Percentiles rank a stretch among this genome's conserved stretches.
phyloP scores from a whole-genome alignment of 148 eudicot species.

The Camellia japonica region DNA sequence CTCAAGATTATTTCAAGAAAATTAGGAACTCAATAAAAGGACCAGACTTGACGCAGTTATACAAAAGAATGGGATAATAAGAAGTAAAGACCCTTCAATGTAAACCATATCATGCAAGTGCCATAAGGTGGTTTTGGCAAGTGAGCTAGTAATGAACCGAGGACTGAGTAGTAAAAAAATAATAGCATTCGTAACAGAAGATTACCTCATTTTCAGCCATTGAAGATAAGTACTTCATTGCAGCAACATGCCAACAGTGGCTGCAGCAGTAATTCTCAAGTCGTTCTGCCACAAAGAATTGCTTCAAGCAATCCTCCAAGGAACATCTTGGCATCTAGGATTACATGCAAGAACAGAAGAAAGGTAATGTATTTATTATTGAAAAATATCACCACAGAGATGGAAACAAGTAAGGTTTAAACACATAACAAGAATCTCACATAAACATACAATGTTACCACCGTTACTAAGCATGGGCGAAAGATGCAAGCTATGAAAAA shows the following conservation, averaged over 20 bases:
- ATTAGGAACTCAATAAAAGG: neutral
- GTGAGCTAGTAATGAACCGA: neutral
- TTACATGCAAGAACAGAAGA: slow-evolving; percentile 1
- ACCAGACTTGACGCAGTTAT: neutral
- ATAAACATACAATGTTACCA: slow-evolving; percentile 49
- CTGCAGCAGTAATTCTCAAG: slow-evolving; percentile 71
- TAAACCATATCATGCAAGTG: neutral
- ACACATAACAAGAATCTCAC: neutral
- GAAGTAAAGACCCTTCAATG: neutral
- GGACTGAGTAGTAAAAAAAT: neutral
- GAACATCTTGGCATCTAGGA: slow-evolving; percentile 62
- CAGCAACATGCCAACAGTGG: slow-evolving; percentile 90
- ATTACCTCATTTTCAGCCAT: slow-evolving; percentile 53
- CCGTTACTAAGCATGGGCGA: slow-evolving; percentile 30
- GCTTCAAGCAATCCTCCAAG: slow-evolving; percentile 67
- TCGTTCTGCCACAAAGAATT: slow-evolving; percentile 60
- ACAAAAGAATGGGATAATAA: neutral
- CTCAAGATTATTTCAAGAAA: neutral
- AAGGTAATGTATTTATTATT: neutral
- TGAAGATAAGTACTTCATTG: slow-evolving; percentile 54
- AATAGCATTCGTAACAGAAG: slow-evolving; percentile 4
- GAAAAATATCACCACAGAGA: slow-evolving; percentile 7
- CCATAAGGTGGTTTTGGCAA: neutral
- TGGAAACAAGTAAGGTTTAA: slow-evolving; percentile 1
- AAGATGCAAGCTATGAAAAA: slow-evolving; percentile 75